Conservation (phyloP, 2,329 filamentous ascomycete species). For the Calonectria pauciramosa region DNA sequence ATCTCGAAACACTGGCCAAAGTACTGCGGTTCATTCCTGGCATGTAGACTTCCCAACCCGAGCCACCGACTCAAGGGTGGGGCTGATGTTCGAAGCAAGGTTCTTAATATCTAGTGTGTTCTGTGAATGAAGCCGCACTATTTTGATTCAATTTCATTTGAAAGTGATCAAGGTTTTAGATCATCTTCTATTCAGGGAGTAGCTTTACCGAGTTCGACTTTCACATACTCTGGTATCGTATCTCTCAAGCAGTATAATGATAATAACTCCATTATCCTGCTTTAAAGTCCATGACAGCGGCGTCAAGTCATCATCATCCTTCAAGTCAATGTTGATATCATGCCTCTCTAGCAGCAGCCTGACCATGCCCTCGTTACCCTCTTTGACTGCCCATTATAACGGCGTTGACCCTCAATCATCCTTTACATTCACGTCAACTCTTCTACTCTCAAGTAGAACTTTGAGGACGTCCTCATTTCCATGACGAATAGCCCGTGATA, state of each 20-base stretch:
- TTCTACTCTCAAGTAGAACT: background rate
- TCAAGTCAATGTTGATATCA: background rate
- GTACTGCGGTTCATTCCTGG: background rate
- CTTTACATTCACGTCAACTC: background rate
- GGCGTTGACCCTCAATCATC: background rate
- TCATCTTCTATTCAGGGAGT: too few species aligned
- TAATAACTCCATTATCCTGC: background rate
- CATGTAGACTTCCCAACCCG: too few species aligned
- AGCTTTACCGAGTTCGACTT: too few species aligned
- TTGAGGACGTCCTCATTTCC: background rate
- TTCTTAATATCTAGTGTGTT: too few species aligned
- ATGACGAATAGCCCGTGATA: background rate
- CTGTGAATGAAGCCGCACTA: too few species aligned
- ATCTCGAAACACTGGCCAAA: background rate
- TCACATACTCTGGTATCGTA: too few species aligned
- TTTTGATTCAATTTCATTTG: too few species aligned
- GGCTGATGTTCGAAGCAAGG: too few species aligned
- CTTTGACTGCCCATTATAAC: background rate
- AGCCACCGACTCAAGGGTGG: too few species aligned
- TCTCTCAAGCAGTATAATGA: background rate
- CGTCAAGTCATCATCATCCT: background rate
- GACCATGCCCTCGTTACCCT: background rate
- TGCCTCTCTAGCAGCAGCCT: background rate
- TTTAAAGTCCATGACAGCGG: background rate
- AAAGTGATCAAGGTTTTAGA: too few species aligned